These are phyloP conservation scores for Ganoderma meredithae DNA, from an alignment of 1,284 basidiomycete species.

Conservation along the genomic window DNA sequence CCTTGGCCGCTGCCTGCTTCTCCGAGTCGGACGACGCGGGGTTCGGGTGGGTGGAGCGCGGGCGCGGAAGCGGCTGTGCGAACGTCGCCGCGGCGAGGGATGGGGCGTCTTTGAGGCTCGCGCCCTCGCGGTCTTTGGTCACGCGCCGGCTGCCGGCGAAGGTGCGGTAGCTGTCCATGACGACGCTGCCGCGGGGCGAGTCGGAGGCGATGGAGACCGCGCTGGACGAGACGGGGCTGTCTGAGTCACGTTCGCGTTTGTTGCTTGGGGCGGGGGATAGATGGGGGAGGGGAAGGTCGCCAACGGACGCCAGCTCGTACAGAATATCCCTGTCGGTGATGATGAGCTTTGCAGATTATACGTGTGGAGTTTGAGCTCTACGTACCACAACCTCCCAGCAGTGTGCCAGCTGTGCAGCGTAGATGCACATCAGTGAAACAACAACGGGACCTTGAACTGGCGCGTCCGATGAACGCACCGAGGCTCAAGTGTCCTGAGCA, in stretches of 20 bases:
- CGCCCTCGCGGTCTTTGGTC: constrained; percentile 33
- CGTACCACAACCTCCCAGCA: constrained; percentile 54
- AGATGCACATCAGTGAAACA: too few relatives aligned
- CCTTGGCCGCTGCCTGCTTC: constrained; percentile 1
- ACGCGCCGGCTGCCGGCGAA: constrained; percentile 46
- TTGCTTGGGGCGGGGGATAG: constrained; percentile 52
- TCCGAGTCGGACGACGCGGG: constrained; percentile 47
- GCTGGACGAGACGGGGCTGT: constrained; percentile 44
- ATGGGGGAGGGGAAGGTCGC: constrained; percentile 68
- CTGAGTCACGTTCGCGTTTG: constrained; percentile 69
- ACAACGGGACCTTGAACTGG: too few relatives aligned
- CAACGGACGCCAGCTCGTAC: constrained; percentile 70
- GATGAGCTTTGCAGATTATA: neutral
- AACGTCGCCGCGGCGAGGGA: constrained; percentile 26
- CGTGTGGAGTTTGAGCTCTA: neutral
- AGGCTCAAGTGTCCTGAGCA: constrained; percentile 60
- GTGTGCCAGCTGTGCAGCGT: constrained; percentile 50
- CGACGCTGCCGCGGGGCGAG: constrained; percentile 3
- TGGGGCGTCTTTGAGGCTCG: constrained; percentile 20
- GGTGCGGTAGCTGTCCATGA: constrained; percentile 30
- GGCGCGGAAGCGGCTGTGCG: constrained; percentile 24
- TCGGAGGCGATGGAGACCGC: constrained; percentile 10
- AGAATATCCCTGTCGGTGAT: constrained; percentile 62
- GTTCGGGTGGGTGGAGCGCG: constrained; percentile 27
- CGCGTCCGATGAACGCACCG: constrained; percentile 43